phyloP scores from a whole-genome alignment of 768 basidiomycete genomes.

The Psilocybe azurescens region DNA sequence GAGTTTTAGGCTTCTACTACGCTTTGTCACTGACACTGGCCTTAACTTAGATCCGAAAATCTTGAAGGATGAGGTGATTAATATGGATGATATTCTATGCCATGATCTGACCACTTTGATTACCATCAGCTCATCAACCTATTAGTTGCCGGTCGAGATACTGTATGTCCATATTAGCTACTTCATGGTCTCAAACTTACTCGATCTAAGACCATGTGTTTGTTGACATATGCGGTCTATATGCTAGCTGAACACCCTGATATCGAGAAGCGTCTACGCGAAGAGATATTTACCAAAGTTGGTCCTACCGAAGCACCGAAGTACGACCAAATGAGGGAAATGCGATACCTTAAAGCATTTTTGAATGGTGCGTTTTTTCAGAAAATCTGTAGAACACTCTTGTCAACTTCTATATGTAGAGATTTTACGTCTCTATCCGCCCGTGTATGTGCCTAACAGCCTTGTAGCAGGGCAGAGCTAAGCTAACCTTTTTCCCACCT shows the following conservation, averaged over 20 bases:
- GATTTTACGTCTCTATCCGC: slow-evolving; percentile 45
- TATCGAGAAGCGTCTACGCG: slow-evolving; percentile 40
- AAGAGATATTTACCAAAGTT: slow-evolving; percentile 44
- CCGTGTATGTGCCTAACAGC: slow-evolving; percentile 28
- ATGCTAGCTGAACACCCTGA: slow-evolving; percentile 47
- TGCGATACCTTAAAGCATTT: slow-evolving; percentile 43
- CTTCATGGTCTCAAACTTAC: too few relatives aligned
- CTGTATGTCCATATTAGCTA: slow-evolving; percentile 32
- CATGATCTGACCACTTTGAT: not conserved
- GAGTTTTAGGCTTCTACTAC: slow-evolving; percentile 24
- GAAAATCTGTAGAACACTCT: not conserved
- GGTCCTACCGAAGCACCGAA: slow-evolving; percentile 42
- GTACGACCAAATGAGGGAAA: slow-evolving; percentile 48
- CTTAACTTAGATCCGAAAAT: slow-evolving; percentile 27
- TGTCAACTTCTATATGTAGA: slow-evolving; percentile 29
- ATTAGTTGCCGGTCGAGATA: slow-evolving; percentile 60
- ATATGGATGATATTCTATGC: not conserved
- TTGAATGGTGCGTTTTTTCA: slow-evolving; percentile 31
- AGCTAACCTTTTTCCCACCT: slow-evolving; percentile 40
- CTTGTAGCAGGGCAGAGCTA: slow-evolving; percentile 45
- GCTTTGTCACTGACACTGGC: not conserved
- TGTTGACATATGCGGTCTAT: slow-evolving; percentile 47
- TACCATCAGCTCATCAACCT: slow-evolving; percentile 44
- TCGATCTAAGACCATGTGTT: slow-evolving; percentile 38
- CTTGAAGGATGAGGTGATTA: slow-evolving; percentile 44